Base-by-base conservation (phyloP, 1,139 yeast genomes). In the Entelexis sorbosivorans region DNA sequence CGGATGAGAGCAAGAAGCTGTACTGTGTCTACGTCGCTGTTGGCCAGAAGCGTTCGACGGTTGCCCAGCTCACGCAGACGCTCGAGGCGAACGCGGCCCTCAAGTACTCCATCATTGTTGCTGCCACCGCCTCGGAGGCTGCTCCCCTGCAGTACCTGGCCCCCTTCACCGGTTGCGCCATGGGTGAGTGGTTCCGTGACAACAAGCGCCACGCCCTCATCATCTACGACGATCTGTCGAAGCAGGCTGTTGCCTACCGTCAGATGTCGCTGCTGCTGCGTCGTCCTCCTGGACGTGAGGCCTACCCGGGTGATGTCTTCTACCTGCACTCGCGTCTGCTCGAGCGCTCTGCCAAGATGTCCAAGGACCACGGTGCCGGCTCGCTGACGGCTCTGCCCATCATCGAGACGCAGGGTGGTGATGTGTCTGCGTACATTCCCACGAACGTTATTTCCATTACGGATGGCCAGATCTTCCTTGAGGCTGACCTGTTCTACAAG, bases 111-210 rank as follows among this genome's bases (percentile, higher is more conserved):
- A 85, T 91, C 75, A 80, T 91, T 73, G 97, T 91, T 72, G 96
- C 98, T 61, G 99, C 98, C 68, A 93, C 99, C 69, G 99, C 99
- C 65, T 93, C 98, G 61, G 98, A 91, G 79, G 98, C 98, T 66
- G 98, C 99, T 74, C 99, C 98, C 73, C 81, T 93, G 75, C 99
- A 91, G 81, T 91, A 88, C 79, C 78, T 91, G 73, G 98, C 99
- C 78, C 99, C 99, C 72, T 91, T 93, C 95, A 88, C 98, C 66
- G 99, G 91, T 66, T 83, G 95, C 73, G 96, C 99, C 70, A 89
- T 93, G 72, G 96, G 97, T 78, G 99, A 91, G 79, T 91, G 98
- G 98, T 91, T 91, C 93, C 88, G 98, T 82, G 98, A 91, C 81
- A 91, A 91, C 75, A 96, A 95, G 72, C 84, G 75, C 73, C 98